phyloP scores from a whole-genome alignment of 2,329 filamentous ascomycete species.

The Pezicula neosporulosa region DNA sequence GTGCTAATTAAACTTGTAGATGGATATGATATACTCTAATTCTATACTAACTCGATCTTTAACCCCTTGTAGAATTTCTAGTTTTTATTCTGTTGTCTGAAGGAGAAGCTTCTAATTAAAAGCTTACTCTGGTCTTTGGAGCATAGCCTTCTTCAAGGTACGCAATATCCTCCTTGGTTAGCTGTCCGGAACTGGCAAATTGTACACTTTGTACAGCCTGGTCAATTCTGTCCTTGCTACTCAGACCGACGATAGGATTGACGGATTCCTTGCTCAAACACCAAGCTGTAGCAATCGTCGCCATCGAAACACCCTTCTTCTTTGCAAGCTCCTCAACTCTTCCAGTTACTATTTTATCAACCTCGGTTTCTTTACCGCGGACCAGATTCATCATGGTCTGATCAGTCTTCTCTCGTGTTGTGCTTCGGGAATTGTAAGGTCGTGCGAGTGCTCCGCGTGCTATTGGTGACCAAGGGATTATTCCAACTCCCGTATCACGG shows the following conservation, averaged over 20 bases:
- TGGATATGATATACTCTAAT: too few relatives aligned
- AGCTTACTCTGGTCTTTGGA: slow-evolving; percentile 30
- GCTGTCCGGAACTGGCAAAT: slow-evolving; percentile 35
- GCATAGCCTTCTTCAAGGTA: slow-evolving; percentile 53
- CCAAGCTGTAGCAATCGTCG: slow-evolving; percentile 57
- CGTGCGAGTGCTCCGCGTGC: slow-evolving; percentile 28
- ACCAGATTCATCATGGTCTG: slow-evolving; percentile 10
- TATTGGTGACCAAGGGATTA: slow-evolving; percentile 36
- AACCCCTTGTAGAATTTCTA: too few relatives aligned
- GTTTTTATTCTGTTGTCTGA: too few relatives aligned
- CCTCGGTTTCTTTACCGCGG: slow-evolving; percentile 16
- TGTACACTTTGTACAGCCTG: slow-evolving; percentile 43
- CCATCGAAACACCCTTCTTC: slow-evolving; percentile 55
- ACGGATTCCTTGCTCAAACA: slow-evolving; percentile 38
- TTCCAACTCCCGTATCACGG: slow-evolving; percentile 26
- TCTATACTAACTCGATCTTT: too few relatives aligned
- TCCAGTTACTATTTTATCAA: slow-evolving; percentile 20
- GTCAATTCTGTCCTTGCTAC: slow-evolving; percentile 47
- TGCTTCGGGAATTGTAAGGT: slow-evolving; percentile 9
- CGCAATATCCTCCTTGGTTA: slow-evolving; percentile 49
- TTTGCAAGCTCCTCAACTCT: slow-evolving; percentile 38
- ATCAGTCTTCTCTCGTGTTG: slow-evolving; percentile 12
- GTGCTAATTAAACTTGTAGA: too few relatives aligned
- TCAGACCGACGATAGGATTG: slow-evolving; percentile 51
- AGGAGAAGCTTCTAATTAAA: too few relatives aligned